Conservation (phyloP, 495 filamentous ascomycete genomes). For the Aspergillus cavernicola region DNA sequence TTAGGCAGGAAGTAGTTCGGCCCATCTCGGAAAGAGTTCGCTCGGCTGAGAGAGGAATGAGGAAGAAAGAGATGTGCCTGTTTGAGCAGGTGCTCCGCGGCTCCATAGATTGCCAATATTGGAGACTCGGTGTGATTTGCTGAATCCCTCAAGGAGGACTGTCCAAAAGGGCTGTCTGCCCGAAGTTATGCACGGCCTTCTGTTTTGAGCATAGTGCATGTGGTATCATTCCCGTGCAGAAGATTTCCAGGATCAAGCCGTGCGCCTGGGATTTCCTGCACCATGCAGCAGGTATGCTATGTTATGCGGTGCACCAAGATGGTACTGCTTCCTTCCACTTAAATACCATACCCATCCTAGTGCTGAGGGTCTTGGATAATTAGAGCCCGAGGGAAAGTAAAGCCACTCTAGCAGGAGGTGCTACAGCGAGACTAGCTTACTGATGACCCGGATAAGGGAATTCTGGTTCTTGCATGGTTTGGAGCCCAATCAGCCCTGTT, state of each 20-base stretch:
- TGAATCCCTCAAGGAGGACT: not conserved
- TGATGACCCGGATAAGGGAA: slow-evolving; percentile 3
- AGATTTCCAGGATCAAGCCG: not conserved
- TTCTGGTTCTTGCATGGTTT: not conserved
- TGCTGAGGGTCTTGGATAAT: not conserved
- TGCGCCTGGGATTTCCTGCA: not conserved
- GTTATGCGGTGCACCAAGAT: not conserved
- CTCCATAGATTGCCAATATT: not conserved
- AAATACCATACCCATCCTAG: not conserved
- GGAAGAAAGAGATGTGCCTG: too few species aligned
- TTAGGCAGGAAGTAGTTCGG: too few species aligned
- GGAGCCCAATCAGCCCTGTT: slow-evolving; percentile 4
- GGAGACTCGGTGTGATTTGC: not conserved
- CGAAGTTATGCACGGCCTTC: not conserved
- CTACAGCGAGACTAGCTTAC: not conserved
- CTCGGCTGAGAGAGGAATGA: too few species aligned
- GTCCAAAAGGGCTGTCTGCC: not conserved
- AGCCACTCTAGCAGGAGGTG: not conserved
- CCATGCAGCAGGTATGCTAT: not conserved
- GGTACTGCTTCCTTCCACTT: not conserved
- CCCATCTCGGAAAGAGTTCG: too few species aligned
- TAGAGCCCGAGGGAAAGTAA: not conserved
- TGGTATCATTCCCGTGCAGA: not conserved
- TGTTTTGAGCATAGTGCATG: slow-evolving; percentile 8
- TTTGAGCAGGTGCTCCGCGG: not conserved